These are phyloP conservation scores for Trichoderma virens DNA, from an alignment of 495 filamentous ascomycete genomes.

Conservation along the genomic window DNA sequence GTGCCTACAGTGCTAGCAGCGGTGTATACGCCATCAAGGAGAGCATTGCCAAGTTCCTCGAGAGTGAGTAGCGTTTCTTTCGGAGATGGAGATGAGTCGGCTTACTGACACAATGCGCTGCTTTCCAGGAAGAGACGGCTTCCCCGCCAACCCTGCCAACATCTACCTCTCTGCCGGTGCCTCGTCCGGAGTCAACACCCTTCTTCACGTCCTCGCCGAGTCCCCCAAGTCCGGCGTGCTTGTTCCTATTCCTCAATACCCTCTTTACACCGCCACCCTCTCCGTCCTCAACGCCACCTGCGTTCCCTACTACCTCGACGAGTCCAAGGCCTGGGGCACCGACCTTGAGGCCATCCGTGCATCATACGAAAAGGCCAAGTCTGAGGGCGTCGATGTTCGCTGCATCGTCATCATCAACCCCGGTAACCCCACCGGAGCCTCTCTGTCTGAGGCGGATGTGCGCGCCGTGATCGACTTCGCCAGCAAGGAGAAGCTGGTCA, in stretches of 20 bases:
- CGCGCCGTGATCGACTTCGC: constrained; percentile 75
- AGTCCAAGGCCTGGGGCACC: constrained; percentile 78
- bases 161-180: constrained; percentile 88
- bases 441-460: constrained; percentile 69
- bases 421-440: constrained; percentile 92
- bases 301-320: constrained; percentile 90
- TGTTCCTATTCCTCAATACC: constrained; percentile 95
- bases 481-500: constrained; percentile 74
- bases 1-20: constrained; percentile 92
- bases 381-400: constrained; percentile 73
- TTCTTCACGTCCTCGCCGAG: constrained; percentile 82
- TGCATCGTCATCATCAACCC: constrained; percentile 97
- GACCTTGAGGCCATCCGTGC: constrained; percentile 65
- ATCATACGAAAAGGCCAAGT: constrained; percentile 61
- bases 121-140: constrained; percentile 67
- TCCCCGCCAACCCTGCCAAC: constrained; percentile 63
- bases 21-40: constrained; percentile 77
- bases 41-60: constrained; percentile 86
- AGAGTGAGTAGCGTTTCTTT: constrained; percentile 43
- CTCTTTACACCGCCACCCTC: constrained; percentile 92
- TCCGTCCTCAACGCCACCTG: constrained; percentile 75
- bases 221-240: constrained; percentile 74
- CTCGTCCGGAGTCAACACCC: constrained; percentile 87
- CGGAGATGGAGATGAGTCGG: neutral
- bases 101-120: constrained; percentile 9